Evolutionary conservation across 305 asterid genomes (phyloP), one percentile per base, ranked within the genome.

Genomic region (Fraxinus platypoda): DNA sequence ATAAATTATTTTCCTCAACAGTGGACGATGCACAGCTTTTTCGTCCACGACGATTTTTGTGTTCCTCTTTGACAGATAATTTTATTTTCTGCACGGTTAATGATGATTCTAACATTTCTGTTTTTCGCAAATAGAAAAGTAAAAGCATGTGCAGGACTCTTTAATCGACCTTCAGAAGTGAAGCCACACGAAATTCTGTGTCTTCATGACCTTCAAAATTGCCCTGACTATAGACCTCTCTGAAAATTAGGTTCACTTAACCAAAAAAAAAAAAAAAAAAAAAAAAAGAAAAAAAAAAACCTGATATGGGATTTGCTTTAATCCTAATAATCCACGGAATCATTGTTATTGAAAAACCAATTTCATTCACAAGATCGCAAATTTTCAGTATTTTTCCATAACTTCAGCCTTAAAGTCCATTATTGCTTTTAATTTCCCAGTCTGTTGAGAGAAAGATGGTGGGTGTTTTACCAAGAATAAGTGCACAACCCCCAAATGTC

Each of bases 381-480:
- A 3, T 73, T 79, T 35, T 74, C 25, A 15, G 31, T 70, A 12
- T 78, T 33, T 62, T 81, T 41, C 28, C 76, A 6, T 13, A 26
- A 83, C 74, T 73, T 84, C 80, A 76, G 46, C 38, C n/a, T 49
- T 64, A 74, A 87, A 87, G 81, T 64, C 49, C 74, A 80, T 73
- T 77, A 78, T 81, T 88, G 88, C 66, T 85, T 35, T 35, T 35
- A 35, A n/a, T 43, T 52, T 49, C 26, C 81, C 31, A 43, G 70
- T 28, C 43, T 64, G 17, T 64, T 28, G 3, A 79, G 64, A 57
- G 78, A 77, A 12, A 82, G 80, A 94, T 94, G 98, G 95, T 26
- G 93, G 89, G 28, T 94, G 37, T 87, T 91, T 88, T 35, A 90
- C 94, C 93, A 92, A 87, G 85, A 87, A 83, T 74, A 82, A 86